A percentile compares a stretch with the other conserved stretches of the same genome.
phyloP scores from a whole-genome alignment of 495 filamentous ascomycete species.

The Penicillium manginii region DNA sequence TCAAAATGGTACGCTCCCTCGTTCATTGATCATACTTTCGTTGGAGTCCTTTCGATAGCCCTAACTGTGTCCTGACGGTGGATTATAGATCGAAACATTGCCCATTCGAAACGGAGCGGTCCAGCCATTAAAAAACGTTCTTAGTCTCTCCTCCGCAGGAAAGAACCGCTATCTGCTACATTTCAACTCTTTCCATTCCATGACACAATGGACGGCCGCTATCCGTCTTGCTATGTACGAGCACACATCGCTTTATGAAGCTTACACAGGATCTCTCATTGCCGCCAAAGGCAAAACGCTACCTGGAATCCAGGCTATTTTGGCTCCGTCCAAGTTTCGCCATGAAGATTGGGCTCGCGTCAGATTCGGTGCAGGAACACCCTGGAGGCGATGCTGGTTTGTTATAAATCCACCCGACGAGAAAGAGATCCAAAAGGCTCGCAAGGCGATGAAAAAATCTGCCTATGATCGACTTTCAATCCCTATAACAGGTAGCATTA shows the following conservation, averaged over 20 bases:
- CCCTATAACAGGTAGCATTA: slow-evolving; percentile 81
- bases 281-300: slow-evolving; percentile 89
- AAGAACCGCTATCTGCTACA: slow-evolving; percentile 94
- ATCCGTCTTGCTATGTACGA: slow-evolving; percentile 96
- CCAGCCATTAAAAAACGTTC: slow-evolving; percentile 84
- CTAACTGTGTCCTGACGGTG: slow-evolving; percentile 8
- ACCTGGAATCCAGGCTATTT: slow-evolving; percentile 84
- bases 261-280: slow-evolving; percentile 94
- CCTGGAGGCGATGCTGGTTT: slow-evolving; percentile 96
- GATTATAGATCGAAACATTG: slow-evolving; percentile 78
- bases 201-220: slow-evolving; percentile 94
- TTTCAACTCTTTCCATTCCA: slow-evolving; percentile 91
- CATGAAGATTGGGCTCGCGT: slow-evolving; percentile 95
- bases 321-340: slow-evolving; percentile 74
- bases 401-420: slow-evolving; percentile 90
- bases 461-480: slow-evolving; percentile 74
- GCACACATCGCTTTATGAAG: slow-evolving; percentile 89
- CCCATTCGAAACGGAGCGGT: slow-evolving; percentile 77
- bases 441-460: slow-evolving; percentile 85
- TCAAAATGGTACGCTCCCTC: slow-evolving; percentile 79
- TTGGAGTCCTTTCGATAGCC: not conserved
- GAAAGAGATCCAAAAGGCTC: slow-evolving; percentile 82
- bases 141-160: slow-evolving; percentile 93
- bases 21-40: not conserved
- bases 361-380: slow-evolving; percentile 92